A percentile compares a stretch with the other conserved stretches of the same genome.
These are phyloP conservation scores for Hemisphaericaspora xylofermentans DNA, from an alignment of 1,139 yeast species.

Conservation along the genomic window DNA sequence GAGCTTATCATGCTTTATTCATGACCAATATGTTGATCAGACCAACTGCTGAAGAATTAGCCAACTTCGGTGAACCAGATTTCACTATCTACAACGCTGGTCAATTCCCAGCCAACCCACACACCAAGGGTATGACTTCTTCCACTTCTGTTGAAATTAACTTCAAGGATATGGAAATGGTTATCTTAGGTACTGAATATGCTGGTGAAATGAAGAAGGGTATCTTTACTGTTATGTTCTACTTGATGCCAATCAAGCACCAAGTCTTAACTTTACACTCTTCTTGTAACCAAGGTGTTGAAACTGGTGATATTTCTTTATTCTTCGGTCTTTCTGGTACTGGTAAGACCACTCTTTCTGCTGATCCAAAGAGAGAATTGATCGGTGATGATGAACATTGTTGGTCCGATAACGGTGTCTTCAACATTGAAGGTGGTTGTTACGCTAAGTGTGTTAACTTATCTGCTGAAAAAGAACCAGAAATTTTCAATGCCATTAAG, in stretches of 20 bases:
- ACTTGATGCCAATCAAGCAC: constrained; percentile 95
- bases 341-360: constrained; percentile 96
- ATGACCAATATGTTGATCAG: constrained; percentile 98
- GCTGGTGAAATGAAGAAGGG: constrained; percentile 99
- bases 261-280: constrained; percentile 92
- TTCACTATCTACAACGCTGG: constrained; percentile 99
- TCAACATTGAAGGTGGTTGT: constrained; percentile 99
- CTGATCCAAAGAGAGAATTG: constrained; percentile 90
- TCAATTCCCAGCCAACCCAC: constrained; percentile 96
- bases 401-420: constrained; percentile 98
- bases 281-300: constrained; percentile 85
- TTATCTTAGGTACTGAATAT: constrained; percentile 95
- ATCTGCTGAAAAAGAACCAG: constrained; percentile 93
- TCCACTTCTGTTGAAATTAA: constrained; percentile 94
- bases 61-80: constrained; percentile 93
- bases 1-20: constrained; percentile 97
- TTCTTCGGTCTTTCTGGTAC: constrained; percentile 98
- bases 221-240: constrained; percentile 97
- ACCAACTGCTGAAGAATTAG: constrained; percentile 88
- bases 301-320: constrained; percentile 78
- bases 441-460: constrained; percentile 96
- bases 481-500: constrained; percentile 90
- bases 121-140: constrained; percentile 97
- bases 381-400: constrained; percentile 99
- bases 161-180: constrained; percentile 98